Base-by-base conservation (phyloP, 2,329 filamentous ascomycete genomes). In the Alternaria panax region DNA sequence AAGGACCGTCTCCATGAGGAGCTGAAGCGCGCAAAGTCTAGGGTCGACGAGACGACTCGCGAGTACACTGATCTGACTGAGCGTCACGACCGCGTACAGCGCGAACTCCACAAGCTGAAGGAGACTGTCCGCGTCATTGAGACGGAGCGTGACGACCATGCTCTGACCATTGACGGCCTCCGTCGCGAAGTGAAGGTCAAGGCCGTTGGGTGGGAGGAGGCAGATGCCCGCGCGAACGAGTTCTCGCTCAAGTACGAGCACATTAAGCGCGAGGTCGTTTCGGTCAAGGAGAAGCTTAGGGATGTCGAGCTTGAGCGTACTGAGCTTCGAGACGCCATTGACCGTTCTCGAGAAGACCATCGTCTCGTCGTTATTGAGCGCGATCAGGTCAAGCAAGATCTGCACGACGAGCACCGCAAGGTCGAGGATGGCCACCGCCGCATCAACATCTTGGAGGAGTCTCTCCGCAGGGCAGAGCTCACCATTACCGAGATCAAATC, bases 1-100 rank as follows among this genome's bases (percentile, higher is more conserved):
- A 70, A 71, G 30, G 68, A 69, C 22, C 56, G 67, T 11, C 45
- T 72, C n/a, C 60, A 69, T 25, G 68, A 72, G n/a, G 68, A 71
- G 3, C 42, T 70, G 40, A 70, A 68, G 53, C 53, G 65, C 12
- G 59, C 63, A 3, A 71, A 63, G 54, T 54, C 58, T 25, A 54
- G 67, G 27, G 61, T 54, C 4, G 69, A 71, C 4, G 67, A 72
- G 40, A 53, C 61, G 1, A 62, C 59, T 45, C 68, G 67, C 7
- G 68, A 68, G 40, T 59, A 68, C n/a, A 62, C 62, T 32, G 68
- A 72, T 47, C 51, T 71, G 14, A 71, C 63, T 6, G 65, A 69
- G 41, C 62, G 60, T 16, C 64, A 73, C 24, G 68, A 71, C 18
- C 64, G 66, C 27, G 59, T 62, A 6, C 60, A 67, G n/a, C 69